Evolutionary conservation across 257 asterid species (phyloP).

Genomic region (Nicotiana paniculata): DNA sequence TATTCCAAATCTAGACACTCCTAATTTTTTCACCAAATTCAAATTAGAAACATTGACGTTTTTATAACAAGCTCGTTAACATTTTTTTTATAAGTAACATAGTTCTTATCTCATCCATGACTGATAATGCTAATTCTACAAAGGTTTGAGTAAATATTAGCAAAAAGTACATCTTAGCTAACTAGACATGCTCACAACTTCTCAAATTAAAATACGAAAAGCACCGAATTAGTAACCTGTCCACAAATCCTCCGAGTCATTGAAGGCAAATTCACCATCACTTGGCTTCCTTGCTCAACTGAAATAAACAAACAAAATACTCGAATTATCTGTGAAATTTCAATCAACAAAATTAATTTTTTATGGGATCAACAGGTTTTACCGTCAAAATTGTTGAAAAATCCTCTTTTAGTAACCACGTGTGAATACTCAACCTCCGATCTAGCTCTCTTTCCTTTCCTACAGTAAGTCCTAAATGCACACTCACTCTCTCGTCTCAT

Average conservation of each 20-base stretch:
- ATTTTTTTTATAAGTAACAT: neutral
- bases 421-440: constrained; percentile 23
- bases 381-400: constrained; percentile 25
- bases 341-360: neutral
- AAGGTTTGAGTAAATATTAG: neutral
- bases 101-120: neutral
- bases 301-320: constrained; percentile 13
- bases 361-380: neutral
- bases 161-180: neutral
- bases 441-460: constrained; percentile 46
- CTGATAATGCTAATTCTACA: neutral
- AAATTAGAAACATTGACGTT: neutral
- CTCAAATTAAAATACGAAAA: neutral
- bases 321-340: neutral
- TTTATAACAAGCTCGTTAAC: neutral
- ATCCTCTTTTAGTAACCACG: constrained; percentile 18
- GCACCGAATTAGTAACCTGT: constrained; percentile 32
- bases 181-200: neutral
- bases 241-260: constrained; percentile 13
- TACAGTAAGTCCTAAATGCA: constrained; percentile 27
- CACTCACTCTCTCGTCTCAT: constrained; percentile 5
- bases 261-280: constrained; percentile 11
- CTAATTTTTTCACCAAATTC: neutral
- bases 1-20: neutral
- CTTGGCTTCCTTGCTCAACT: constrained; percentile 27